Base-by-base conservation (phyloP, 2,329 filamentous ascomycete genomes). In the Diatrype stigma region DNA sequence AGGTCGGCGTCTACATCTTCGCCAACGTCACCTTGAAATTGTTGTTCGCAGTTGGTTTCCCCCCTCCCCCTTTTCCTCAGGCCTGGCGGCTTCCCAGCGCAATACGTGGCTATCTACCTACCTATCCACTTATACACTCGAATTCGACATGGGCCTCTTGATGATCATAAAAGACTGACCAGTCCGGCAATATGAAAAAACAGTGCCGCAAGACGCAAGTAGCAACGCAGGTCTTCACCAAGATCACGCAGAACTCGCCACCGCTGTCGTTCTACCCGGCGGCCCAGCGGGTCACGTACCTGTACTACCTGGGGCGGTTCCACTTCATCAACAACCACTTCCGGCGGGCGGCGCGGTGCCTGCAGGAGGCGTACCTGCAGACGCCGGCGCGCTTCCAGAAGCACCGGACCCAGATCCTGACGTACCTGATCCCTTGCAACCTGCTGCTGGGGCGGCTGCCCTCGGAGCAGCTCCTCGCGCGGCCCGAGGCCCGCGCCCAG, bases 271-370 rank as follows among this genome's bases (percentile, higher is more conserved):
- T 89, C 47, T 97, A 95, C 63, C 90, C 92, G 2, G 90, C 89
- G 21, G 81, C 87, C 6, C 89, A 97, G 66, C 84, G 91, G 46
- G 90, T 96, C 47, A 96, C 91, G 3, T 97, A 92, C 61, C 84
- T 97, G 14, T 96, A 96, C 73, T 96, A 96, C 66, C 85, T 97
- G 6, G 93, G 93, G 17, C 86, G 91, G 52, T 96, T 93, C 70
- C 84, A 92, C 63, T 90, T 96, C 67, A 84, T 89, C 56, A 92
- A 90, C 67, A 87, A 85, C 58, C 86, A 96, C 65, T 96, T 90
- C 68, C 83, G 82, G 55, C 85, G 88, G 23, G 90, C 92, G 0
- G 82, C 86, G 48, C 75, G 83, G 46, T 90, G 87, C 34, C 75
- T 96, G 6, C 82, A 95, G 62, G 79, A 85, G 23, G 90, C 93